Conservation (phyloP, 176 grass and related monocot species). For the Poa annua region DNA sequence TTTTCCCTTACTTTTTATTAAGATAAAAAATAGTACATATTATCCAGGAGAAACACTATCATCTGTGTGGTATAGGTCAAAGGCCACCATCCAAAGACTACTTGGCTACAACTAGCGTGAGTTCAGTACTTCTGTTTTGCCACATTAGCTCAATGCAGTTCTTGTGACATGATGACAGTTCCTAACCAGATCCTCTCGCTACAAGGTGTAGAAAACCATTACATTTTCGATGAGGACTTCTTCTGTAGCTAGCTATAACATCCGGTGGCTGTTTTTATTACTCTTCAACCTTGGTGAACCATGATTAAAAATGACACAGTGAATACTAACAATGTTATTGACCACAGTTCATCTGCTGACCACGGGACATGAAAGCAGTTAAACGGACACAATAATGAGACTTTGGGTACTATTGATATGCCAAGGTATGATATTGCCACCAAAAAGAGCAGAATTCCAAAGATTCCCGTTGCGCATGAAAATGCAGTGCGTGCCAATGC, state of each 20-base stretch:
- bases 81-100: conserved; percentile 13
- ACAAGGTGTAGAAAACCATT: neutral
- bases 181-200: neutral
- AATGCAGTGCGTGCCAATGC: conserved; percentile 22
- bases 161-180: neutral
- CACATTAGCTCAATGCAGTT: neutral
- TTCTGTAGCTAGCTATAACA: neutral
- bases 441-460: conserved; percentile 2
- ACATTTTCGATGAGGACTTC: neutral
- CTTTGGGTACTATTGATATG: conserved; percentile 7
- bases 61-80: conserved; percentile 19
- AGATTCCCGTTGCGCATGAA: conserved; percentile 29
- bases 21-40: neutral
- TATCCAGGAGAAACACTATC: conserved; percentile 15
- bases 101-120: neutral
- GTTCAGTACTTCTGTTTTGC: conserved; percentile 25
- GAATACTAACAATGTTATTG: neutral
- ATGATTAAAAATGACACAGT: conserved; percentile 9
- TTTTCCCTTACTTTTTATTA: conserved; percentile 14
- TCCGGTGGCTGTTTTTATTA: neutral
- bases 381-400: neutral
- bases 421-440: conserved; percentile 9
- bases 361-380: conserved; percentile 14
- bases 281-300: neutral
- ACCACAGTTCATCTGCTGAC: neutral